Evolutionary conservation across 805 yeast genomes (phyloP), one percentile per base, ranked within the genome.

Genomic region (Nakazawaea holstii): DNA sequence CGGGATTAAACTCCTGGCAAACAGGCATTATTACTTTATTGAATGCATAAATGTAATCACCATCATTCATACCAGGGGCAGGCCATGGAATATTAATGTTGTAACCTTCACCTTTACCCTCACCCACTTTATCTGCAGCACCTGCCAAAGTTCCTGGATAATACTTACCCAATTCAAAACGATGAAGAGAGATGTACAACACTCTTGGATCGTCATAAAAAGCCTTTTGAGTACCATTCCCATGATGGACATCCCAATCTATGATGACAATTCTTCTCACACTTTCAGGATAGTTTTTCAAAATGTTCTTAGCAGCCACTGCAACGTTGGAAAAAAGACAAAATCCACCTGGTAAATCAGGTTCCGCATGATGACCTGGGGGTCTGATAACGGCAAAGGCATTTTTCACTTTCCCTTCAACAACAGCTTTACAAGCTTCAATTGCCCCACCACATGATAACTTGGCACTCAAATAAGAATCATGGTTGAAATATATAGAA

Each of bases 191-290:
- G 39, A 94, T 80, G 65, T 94, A 94, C 32, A 94, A 72, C 8
- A 94, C 97, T 47, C 95, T 72, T 27, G 95, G 95, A 60, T 94
- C 97, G 53, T 87, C 78, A 55, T 79, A 79, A 56, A 94, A 94
- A 2, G 95, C 89, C 61, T 86, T 84, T 65, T 94, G 99, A 1
- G 99, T 94, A 35, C 99, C 99, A 64, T 94, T 94, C 26, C 99
- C 99, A 64, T 94, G 99, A 66, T 94, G 99, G 41, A 94, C 90
- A 65, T 94, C 99, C 99, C 99, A 94, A 65, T 94, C 99, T 20
- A 91, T 59, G 50, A 94, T 82, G 49, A 89, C 79, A 35, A 94
- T 87, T 55, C 78, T 78, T 52, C 95, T 73, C 6, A 92, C 95
- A 26, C 88, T 77, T 58, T 92, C 97, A 0, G 97, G 96, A 63